These are phyloP conservation scores for Rhamnella rubrinervis DNA, from an alignment of 331 rosid species.

Conservation along the genomic window DNA sequence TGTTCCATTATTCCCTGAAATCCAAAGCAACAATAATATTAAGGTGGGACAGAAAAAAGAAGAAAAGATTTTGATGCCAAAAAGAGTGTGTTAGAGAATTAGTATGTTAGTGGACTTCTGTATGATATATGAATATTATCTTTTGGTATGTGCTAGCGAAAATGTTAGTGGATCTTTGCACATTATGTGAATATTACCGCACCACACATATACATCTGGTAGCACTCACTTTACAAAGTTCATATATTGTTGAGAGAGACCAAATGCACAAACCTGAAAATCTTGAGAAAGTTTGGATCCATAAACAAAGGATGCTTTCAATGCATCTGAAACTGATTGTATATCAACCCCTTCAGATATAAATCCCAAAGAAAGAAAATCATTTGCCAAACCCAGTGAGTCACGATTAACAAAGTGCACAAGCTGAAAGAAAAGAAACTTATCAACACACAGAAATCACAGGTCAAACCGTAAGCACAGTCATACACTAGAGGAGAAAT, in stretches of 20 bases:
- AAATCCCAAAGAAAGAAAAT: slow-evolving; percentile 95
- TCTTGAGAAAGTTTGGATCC: slow-evolving; percentile 63
- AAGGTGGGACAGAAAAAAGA: not conserved
- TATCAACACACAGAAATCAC: slow-evolving; percentile 15
- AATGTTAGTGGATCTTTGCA: too few species aligned
- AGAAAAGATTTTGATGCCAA: too few species aligned
- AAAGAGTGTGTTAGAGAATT: too few species aligned
- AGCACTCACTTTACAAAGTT: too few species aligned
- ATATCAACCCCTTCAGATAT: slow-evolving; percentile 80
- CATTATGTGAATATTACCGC: too few species aligned
- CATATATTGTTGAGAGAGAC: not conserved
- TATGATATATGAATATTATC: too few species aligned
- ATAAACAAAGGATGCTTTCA: slow-evolving; percentile 62
- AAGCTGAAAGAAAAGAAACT: slow-evolving; percentile 67
- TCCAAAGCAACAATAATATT: slow-evolving; percentile 33
- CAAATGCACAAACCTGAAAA: slow-evolving; percentile 73
- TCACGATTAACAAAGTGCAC: slow-evolving; percentile 98
- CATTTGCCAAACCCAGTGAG: slow-evolving; percentile 96
- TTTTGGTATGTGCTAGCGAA: too few species aligned
- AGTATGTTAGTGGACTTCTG: too few species aligned
- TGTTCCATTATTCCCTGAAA: slow-evolving; percentile 92
- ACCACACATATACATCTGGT: too few species aligned
- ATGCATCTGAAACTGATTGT: slow-evolving; percentile 65
- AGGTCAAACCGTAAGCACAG: slow-evolving; percentile 17
- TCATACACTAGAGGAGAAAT: not conserved